A percentile compares a stretch with the other conserved stretches of the same genome.
Conservation (phyloP, 805 yeast genomes). For the Saccharomycopsis malanga region DNA sequence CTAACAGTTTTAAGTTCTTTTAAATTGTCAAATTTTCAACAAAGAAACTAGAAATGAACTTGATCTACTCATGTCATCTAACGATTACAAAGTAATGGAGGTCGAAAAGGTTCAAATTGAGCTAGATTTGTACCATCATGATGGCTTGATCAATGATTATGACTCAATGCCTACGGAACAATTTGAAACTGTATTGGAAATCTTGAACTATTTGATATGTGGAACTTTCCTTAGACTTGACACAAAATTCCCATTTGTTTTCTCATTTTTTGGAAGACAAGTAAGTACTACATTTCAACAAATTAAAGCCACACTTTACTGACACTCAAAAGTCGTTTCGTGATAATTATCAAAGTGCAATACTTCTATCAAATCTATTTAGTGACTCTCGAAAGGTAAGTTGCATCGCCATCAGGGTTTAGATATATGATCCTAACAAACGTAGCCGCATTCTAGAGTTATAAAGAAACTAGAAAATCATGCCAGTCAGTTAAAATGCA, state of each 20-base stretch:
- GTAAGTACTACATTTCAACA: no score
- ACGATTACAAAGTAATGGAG: neutral
- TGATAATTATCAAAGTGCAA: neutral
- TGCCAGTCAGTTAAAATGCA: conserved; percentile 1
- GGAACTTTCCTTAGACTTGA: conserved; percentile 2
- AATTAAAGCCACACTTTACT: neutral
- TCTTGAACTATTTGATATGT: conserved; percentile 1
- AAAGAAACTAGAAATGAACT: neutral
- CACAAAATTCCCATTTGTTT: conserved; percentile 7
- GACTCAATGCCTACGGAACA: neutral
- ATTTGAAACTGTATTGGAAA: neutral
- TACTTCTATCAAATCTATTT: neutral
- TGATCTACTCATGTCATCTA: neutral
- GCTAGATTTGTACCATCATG: neutral
- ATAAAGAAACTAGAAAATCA: conserved; percentile 2
- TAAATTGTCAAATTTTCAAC: neutral
- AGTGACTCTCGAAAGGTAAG: neutral
- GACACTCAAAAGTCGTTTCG: neutral
- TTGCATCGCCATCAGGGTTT: no score
- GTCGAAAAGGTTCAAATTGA: neutral
- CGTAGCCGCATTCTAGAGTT: neutral
- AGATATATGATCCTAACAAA: no score
- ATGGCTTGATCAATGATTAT: neutral
- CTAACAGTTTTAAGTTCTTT: neutral
- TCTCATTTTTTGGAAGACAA: conserved; percentile 9